Percentiles rank a stretch among this genome's conserved stretches.
phyloP scores from a whole-genome alignment of 1,284 basidiomycete genomes.

The Ganoderma lucidum region DNA sequence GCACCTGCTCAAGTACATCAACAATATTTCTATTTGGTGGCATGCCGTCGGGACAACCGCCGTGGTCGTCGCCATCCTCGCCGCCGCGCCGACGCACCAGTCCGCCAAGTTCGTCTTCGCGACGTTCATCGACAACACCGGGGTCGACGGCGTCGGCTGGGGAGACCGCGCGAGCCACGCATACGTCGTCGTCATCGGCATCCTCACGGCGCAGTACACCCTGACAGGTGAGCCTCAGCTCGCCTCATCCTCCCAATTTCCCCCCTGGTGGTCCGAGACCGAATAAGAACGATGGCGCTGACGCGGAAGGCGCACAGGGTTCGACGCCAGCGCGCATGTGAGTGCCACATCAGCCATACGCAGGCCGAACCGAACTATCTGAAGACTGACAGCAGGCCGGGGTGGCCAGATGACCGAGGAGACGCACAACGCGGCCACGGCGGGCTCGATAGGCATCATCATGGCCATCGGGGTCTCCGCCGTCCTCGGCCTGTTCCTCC shows the following conservation, averaged over 20 bases:
- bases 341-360: conserved; percentile 33
- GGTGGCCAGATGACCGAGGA: conserved; percentile 75
- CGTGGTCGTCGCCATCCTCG: conserved; percentile 71
- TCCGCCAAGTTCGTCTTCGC: conserved; percentile 72
- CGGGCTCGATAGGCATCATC: conserved; percentile 70
- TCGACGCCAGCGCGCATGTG: conserved; percentile 76
- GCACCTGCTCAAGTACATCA: conserved; percentile 66
- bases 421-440: conserved; percentile 76
- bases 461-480: conserved; percentile 83
- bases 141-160: conserved; percentile 69
- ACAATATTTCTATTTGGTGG: conserved; percentile 78
- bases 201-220: conserved; percentile 77
- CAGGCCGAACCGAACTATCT: neutral
- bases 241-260: neutral
- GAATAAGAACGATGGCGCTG: neutral
- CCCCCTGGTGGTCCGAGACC: neutral
- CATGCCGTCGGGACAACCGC: conserved; percentile 75
- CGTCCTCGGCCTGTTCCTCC: conserved; percentile 74
- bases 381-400: neutral
- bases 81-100: conserved; percentile 74
- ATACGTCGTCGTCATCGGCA: conserved; percentile 76
- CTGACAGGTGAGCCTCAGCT: conserved; percentile 56
- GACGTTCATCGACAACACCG: conserved; percentile 76
- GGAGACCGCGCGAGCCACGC: conserved; percentile 68
- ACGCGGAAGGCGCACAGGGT: conserved; percentile 50